Percentiles rank a stretch among this genome's conserved stretches.
phyloP scores from a whole-genome alignment of 1,284 basidiomycete genomes.

The Marasmius sp. region DNA sequence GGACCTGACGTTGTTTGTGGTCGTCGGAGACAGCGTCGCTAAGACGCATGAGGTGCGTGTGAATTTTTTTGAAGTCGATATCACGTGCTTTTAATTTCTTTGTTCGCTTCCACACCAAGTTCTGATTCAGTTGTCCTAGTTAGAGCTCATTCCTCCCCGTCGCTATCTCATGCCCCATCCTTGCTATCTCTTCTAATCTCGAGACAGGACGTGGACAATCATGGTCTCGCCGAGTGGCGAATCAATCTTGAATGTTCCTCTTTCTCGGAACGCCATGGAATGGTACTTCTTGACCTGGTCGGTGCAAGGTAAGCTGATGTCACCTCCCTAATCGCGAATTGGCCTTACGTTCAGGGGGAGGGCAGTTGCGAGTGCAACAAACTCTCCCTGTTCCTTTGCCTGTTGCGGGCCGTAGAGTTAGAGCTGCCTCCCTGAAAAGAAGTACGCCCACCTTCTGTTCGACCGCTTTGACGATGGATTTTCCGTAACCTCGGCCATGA shows the following conservation, averaged over 20 bases:
- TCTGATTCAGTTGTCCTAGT: too few species aligned
- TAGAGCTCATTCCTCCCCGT: too few species aligned
- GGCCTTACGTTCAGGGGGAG: background rate
- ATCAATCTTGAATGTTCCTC: background rate
- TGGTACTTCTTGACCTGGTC: conserved; percentile 5
- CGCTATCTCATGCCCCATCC: too few species aligned
- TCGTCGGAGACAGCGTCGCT: too few species aligned
- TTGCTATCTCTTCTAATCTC: too few species aligned
- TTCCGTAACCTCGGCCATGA: conserved; percentile 6
- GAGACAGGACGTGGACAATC: background rate
- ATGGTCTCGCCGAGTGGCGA: background rate
- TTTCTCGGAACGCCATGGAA: conserved; percentile 4
- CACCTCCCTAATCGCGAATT: background rate
- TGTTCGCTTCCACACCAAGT: too few species aligned
- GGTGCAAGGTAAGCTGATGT: background rate
- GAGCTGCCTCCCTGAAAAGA: background rate
- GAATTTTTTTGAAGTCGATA: too few species aligned
- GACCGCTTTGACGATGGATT: background rate
- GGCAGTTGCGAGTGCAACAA: conserved; percentile 3
- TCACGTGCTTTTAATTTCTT: too few species aligned
- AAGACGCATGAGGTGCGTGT: too few species aligned
- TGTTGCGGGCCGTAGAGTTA: background rate
- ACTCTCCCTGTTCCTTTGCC: background rate
- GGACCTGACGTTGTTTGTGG: too few species aligned
- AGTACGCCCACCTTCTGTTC: background rate